Conservation (phyloP, 495 filamentous ascomycete species). For the Neurospora cerealis region DNA sequence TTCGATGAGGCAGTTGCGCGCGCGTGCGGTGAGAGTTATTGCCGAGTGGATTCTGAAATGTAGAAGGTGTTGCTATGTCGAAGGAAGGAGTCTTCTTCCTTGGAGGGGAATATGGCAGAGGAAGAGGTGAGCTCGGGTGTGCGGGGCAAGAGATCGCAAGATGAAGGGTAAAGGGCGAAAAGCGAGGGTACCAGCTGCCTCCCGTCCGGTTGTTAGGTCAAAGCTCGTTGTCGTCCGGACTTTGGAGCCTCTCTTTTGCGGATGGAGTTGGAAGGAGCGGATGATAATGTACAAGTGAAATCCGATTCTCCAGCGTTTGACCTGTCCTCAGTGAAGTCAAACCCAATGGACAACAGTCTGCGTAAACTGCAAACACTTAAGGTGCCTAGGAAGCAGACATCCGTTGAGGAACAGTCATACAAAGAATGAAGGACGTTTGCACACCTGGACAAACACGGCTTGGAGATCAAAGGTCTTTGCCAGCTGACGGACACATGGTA, state of each 20-base stretch:
- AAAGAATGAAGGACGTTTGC: neutral
- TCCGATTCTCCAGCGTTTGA: neutral
- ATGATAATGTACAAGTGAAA: neutral
- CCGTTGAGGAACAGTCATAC: neutral
- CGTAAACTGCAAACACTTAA: too few species aligned
- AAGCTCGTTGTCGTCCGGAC: neutral
- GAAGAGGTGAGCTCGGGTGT: neutral
- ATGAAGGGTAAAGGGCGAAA: neutral
- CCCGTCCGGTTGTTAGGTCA: neutral
- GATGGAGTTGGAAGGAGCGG: neutral
- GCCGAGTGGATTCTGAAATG: neutral
- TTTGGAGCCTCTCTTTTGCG: neutral
- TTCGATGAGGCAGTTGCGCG: neutral
- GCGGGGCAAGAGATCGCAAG: neutral
- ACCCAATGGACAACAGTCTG: too few species aligned
- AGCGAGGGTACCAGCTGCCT: neutral
- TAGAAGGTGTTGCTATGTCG: neutral
- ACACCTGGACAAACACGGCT: neutral
- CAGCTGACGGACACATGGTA: neutral
- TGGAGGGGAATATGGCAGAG: neutral
- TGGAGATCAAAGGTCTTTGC: neutral
- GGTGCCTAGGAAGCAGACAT: too few species aligned
- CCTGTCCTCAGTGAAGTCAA: too few species aligned
- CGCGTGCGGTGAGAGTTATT: neutral
- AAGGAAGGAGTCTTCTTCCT: neutral